Conservation (phyloP, 2,329 filamentous ascomycete genomes). For the Penicillium brevicompactum region DNA sequence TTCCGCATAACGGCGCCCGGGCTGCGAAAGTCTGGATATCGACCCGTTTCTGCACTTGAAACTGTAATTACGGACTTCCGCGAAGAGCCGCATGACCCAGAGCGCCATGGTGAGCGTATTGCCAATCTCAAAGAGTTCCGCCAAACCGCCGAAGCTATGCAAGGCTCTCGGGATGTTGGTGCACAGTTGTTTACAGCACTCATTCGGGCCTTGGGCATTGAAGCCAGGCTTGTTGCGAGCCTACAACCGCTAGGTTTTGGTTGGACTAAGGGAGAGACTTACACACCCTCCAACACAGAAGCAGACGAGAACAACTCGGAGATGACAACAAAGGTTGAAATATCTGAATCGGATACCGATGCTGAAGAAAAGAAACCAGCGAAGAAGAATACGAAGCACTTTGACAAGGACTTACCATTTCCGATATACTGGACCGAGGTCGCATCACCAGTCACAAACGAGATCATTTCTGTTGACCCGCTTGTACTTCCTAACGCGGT, state of each 20-base stretch:
- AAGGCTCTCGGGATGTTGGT: conserved; percentile 84
- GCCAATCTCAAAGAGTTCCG: conserved; percentile 68
- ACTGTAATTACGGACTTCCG: conserved; percentile 72
- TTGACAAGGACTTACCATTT: conserved; percentile 76
- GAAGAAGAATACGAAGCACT: conserved; percentile 52
- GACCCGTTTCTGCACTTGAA: conserved; percentile 72
- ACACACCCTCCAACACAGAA: conserved; percentile 48
- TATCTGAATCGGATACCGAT: conserved; percentile 26
- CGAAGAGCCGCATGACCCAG: conserved; percentile 62
- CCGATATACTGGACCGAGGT: conserved; percentile 95
- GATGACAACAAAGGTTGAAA: conserved; percentile 12
- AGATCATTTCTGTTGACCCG: conserved; percentile 77
- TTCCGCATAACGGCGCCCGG: conserved; percentile 78
- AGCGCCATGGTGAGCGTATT: conserved; percentile 76
- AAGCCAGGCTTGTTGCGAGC: conserved; percentile 80
- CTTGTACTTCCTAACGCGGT: conserved; percentile 67
- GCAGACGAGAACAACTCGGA: conserved; percentile 7
- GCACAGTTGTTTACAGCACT: conserved; percentile 88
- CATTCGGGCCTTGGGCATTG: conserved; percentile 75
- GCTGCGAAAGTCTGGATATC: conserved; percentile 86
- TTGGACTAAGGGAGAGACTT: conserved; percentile 85
- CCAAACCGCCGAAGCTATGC: conserved; percentile 65
- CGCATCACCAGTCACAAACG: conserved; percentile 77
- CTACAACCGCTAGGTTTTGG: conserved; percentile 87
- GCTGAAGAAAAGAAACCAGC: conserved; percentile 29